Conservation (phyloP, 768 basidiomycete species). For the Pleurotus tuoliensis region DNA sequence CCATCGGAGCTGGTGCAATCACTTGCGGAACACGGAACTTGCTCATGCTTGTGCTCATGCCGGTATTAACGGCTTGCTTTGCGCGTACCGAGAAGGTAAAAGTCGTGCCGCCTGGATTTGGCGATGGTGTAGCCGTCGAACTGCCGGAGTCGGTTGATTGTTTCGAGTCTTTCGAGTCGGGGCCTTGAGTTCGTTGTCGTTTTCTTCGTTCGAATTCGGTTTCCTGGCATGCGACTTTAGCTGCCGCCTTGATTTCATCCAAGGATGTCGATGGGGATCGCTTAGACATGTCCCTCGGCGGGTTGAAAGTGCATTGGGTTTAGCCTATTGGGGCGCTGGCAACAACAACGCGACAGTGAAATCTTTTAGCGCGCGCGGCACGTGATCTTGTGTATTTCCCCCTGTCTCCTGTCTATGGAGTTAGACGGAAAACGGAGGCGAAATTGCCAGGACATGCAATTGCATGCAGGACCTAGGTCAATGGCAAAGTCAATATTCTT, state of each 20-base stretch:
- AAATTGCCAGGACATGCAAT: no score
- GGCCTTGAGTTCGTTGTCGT: not conserved
- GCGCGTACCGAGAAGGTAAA: not conserved
- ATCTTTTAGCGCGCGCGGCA: no score
- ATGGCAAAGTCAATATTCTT: no score
- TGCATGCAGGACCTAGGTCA: no score
- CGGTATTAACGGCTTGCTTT: not conserved
- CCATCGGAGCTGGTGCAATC: not conserved
- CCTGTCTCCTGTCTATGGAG: no score
- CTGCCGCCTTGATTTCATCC: not conserved
- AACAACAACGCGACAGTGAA: no score
- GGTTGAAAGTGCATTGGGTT: not conserved
- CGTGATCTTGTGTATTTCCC: no score
- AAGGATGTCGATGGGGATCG: not conserved
- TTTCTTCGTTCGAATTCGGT: conserved; percentile 6
- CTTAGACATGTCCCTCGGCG: not conserved
- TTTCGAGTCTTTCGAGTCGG: not conserved
- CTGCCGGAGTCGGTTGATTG: not conserved
- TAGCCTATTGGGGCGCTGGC: no score
- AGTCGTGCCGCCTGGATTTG: not conserved
- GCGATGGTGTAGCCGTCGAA: not conserved
- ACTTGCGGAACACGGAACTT: not conserved
- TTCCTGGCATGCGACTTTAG: conserved; percentile 4
- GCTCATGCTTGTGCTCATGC: not conserved
- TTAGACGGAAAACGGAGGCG: no score